Evolutionary conservation across 148 eudicot species (phyloP).

Genomic region (Rhododendron simsii): DNA sequence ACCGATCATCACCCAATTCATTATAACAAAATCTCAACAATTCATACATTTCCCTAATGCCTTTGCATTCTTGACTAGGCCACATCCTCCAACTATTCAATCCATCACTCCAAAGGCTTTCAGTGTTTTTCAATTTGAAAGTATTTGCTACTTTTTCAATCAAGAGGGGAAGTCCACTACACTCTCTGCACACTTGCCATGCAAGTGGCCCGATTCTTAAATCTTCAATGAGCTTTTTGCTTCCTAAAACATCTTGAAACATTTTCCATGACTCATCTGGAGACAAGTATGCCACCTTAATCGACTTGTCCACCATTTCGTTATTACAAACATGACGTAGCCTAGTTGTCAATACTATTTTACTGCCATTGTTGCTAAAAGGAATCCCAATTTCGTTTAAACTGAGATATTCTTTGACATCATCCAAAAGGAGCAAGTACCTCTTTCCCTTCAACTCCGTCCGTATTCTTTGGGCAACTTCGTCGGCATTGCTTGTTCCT

Average conservation of each 20-base stretch:
- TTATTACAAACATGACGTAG: not conserved
- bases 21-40: slow-evolving; percentile 9
- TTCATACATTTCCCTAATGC: slow-evolving; percentile 1
- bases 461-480: not conserved
- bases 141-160: slow-evolving; percentile 7
- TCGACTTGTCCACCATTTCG: not conserved
- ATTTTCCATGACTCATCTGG: slow-evolving; percentile 11
- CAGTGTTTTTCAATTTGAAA: slow-evolving; percentile 1
- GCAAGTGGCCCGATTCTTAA: not conserved
- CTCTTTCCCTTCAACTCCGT: slow-evolving; percentile 1
- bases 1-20: not conserved
- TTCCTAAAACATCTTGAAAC: slow-evolving; percentile 8
- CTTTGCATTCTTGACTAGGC: not conserved
- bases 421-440: slow-evolving; percentile 19
- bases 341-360: slow-evolving; percentile 17
- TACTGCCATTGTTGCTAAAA: not conserved
- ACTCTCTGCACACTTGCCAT: not conserved
- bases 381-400: slow-evolving; percentile 11
- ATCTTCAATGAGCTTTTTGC: not conserved
- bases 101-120: not conserved
- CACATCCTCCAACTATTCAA: slow-evolving; percentile 1
- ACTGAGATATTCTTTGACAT: slow-evolving; percentile 3
- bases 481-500: not conserved
- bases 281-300: not conserved
- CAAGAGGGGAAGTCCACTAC: slow-evolving; percentile 6